These are phyloP conservation scores for Coemansia reversa DNA, from an alignment of 192 early-diverging fungal genomes.

Conservation along the genomic window DNA sequence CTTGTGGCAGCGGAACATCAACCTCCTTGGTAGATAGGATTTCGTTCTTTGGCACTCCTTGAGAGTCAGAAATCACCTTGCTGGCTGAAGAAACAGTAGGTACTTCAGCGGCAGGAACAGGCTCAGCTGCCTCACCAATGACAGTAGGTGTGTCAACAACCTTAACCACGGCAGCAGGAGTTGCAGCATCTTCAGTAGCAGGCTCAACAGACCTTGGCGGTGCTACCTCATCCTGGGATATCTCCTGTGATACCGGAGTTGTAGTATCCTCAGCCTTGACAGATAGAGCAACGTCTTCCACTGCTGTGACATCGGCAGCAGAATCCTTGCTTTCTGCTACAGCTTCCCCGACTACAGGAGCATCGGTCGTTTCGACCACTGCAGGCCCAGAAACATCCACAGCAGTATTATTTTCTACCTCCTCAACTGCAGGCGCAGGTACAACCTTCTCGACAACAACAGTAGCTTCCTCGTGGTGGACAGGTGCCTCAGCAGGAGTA, in stretches of 20 bases:
- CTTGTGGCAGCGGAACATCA: background rate
- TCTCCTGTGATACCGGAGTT: too few species aligned
- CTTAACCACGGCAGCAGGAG: background rate
- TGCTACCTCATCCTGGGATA: too few species aligned
- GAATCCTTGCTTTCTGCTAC: too few species aligned
- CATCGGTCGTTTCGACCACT: constrained; percentile 1
- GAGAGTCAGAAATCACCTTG: background rate
- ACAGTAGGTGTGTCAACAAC: background rate
- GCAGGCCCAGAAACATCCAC: constrained; percentile 7
- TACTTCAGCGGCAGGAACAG: constrained; percentile 1
- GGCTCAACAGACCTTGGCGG: background rate
- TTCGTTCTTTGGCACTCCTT: background rate
- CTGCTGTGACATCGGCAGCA: background rate
- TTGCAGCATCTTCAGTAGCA: background rate
- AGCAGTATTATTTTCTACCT: background rate
- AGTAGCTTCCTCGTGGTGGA: constrained; percentile 2
- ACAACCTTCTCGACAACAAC: background rate
- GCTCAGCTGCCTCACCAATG: background rate
- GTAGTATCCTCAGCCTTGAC: background rate
- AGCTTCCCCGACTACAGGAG: constrained; percentile 7
- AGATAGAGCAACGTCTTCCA: background rate
- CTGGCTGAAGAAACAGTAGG: constrained; percentile 1
- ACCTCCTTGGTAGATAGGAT: background rate
- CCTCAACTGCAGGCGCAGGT: constrained; percentile 1
- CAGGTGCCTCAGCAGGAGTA: background rate